Evolutionary conservation across 2,329 filamentous ascomycete genomes (phyloP).

Genomic region (Reticulascus tulasneorum): DNA sequence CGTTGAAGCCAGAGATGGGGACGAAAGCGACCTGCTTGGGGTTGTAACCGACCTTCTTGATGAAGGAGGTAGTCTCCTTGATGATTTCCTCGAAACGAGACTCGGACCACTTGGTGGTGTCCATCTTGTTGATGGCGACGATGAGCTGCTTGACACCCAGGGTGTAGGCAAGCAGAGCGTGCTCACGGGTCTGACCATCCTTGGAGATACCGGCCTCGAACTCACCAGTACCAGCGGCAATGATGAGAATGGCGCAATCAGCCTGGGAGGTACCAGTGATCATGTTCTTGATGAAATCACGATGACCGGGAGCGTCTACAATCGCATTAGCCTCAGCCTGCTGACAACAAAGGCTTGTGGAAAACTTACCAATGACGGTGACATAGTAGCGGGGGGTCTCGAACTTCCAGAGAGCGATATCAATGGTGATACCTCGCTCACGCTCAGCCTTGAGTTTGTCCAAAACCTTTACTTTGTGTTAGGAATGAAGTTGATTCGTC

Average conservation of each 20-base stretch:
- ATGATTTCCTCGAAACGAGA: constrained; percentile 96
- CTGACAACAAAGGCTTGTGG: neutral
- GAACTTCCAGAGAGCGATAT: constrained; percentile 99
- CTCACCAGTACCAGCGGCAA: constrained; percentile 99
- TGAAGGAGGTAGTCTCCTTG: constrained; percentile 99
- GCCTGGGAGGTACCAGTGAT: constrained; percentile 99
- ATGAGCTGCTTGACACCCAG: constrained; percentile 99
- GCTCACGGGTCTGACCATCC: constrained; percentile 99
- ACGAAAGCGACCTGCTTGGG: constrained; percentile 98
- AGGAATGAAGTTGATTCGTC: neutral
- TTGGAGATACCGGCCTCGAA: constrained; percentile 99
- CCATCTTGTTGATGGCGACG: constrained; percentile 99
- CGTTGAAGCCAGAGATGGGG: constrained; percentile 99
- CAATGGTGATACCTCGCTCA: constrained; percentile 99
- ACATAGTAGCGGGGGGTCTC: constrained; percentile 97
- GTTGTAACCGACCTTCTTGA: constrained; percentile 99
- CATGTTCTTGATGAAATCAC: constrained; percentile 99
- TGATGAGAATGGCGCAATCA: constrained; percentile 99
- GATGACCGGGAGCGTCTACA: constrained; percentile 92
- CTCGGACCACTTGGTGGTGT: constrained; percentile 98
- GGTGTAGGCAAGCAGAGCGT: constrained; percentile 99
- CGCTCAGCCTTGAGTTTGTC: constrained; percentile 99
- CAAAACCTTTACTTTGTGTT: constrained; percentile 72
- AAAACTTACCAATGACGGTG: constrained; percentile 83
- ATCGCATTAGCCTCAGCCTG: neutral